Evolutionary conservation across 2,329 filamentous ascomycete genomes (phyloP).

Genomic region (Pseudogymnoascus sp.): DNA sequence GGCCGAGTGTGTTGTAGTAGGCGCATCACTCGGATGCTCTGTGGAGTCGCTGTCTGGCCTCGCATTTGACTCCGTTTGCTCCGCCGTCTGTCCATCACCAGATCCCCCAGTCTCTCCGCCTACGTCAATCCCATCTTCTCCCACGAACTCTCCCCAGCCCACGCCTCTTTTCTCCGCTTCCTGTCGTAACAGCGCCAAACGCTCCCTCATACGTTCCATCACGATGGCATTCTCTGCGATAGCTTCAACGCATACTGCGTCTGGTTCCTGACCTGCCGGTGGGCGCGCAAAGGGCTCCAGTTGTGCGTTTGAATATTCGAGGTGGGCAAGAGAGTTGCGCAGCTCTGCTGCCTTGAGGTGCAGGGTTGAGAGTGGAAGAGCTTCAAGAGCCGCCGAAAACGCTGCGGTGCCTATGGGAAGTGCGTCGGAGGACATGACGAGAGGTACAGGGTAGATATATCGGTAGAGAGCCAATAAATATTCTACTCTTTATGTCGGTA

Average conservation of each 20-base stretch:
- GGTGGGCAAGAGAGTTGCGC: slow-evolving; percentile 64
- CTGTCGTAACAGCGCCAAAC: slow-evolving; percentile 49
- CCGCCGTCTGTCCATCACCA: slow-evolving; percentile 19
- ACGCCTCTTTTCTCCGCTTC: slow-evolving; percentile 53
- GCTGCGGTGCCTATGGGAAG: slow-evolving; percentile 51
- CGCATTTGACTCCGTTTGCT: not conserved
- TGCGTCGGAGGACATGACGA: slow-evolving; percentile 53
- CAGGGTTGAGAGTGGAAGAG: slow-evolving; percentile 57
- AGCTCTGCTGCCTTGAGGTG: slow-evolving; percentile 70
- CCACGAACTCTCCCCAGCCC: slow-evolving; percentile 50
- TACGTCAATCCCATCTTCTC: slow-evolving; percentile 33
- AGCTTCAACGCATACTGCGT: slow-evolving; percentile 65
- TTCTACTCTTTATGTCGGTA: not conserved
- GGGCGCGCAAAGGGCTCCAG: slow-evolving; percentile 58
- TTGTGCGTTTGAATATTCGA: slow-evolving; percentile 66
- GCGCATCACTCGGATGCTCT: not conserved
- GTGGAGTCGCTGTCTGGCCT: slow-evolving; percentile 10
- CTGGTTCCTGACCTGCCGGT: slow-evolving; percentile 36
- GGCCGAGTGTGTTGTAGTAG: slow-evolving; percentile 24
- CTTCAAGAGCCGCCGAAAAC: slow-evolving; percentile 59
- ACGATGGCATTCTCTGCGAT: slow-evolving; percentile 64
- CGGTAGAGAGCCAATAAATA: not conserved
- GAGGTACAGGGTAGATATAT: not conserved
- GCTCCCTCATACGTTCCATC: slow-evolving; percentile 57
- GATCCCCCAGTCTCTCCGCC: not conserved